phyloP scores from a whole-genome alignment of 106 monocot species.

The Apostasia ramifera region DNA sequence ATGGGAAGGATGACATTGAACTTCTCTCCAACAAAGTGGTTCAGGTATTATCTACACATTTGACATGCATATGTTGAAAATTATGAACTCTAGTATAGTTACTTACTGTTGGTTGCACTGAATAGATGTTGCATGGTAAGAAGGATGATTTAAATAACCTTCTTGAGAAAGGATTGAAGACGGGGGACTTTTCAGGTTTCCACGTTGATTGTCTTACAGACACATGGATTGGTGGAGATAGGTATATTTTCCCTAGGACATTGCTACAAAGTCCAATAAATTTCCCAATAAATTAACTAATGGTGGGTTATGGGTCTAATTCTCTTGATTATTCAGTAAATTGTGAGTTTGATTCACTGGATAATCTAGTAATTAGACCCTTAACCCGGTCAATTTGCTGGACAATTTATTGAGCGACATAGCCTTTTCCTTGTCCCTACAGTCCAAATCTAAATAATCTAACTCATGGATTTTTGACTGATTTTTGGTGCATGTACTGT shows the following conservation, averaged over 20 bases:
- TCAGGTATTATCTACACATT: constrained; percentile 33
- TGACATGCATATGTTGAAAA: background rate
- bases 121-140: constrained; percentile 64
- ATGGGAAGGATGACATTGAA: constrained; percentile 58
- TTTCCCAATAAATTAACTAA: no score
- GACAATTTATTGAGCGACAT: no score
- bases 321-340: no score
- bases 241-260: constrained; percentile 25
- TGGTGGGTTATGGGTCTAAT: no score
- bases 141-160: constrained; percentile 53
- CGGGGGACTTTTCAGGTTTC: constrained; percentile 63
- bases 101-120: constrained; percentile 4
- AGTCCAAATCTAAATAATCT: background rate
- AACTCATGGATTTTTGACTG: constrained; percentile 5
- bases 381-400: no score
- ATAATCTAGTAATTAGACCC: no score
- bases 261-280: no score
- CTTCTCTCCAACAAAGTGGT: constrained; percentile 60
- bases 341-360: no score
- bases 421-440: no score
- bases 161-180: constrained; percentile 58
- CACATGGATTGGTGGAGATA: constrained; percentile 81
- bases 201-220: constrained; percentile 88
- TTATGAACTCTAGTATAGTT: background rate
- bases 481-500: constrained; percentile 8